Evolutionary conservation across 192 early-diverging fungal genomes (phyloP).

Genomic region (Backusella tarrabulga): DNA sequence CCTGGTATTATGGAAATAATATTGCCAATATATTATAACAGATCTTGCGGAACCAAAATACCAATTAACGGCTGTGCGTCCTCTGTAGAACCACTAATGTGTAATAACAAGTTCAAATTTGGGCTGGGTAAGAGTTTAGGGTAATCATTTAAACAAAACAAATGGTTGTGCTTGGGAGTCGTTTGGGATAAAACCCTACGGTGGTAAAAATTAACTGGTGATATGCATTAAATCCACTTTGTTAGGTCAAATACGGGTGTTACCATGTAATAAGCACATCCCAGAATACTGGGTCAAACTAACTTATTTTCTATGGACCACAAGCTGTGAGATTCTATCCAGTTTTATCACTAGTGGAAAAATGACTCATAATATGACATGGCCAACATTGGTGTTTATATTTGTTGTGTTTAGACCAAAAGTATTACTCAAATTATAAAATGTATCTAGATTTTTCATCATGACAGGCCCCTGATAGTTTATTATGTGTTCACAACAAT

Average conservation of each 20-base stretch:
- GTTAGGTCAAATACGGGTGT: not conserved
- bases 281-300: not conserved
- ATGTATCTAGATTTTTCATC: not conserved
- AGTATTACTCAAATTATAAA: not conserved
- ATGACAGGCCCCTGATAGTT: not conserved
- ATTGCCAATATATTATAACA: not conserved
- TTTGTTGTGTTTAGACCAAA: not conserved
- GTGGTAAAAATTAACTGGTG: not conserved
- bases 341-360: not conserved
- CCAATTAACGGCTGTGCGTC: not conserved
- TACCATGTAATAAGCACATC: not conserved
- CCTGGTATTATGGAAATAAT: not conserved
- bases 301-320: not conserved
- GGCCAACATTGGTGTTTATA: not conserved
- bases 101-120: not conserved
- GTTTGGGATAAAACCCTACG: not conserved
- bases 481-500: not conserved
- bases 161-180: not conserved
- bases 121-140: not conserved
- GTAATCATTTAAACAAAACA: not conserved
- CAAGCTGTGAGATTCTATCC: not conserved
- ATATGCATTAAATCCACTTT: not conserved
- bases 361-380: not conserved
- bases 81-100: not conserved
- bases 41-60: conserved; percentile 1